A percentile compares a stretch with the other conserved stretches of the same genome.
Evolutionary conservation across 1,139 yeast genomes (phyloP).

Genomic region (Geotrichum carabidarum): DNA sequence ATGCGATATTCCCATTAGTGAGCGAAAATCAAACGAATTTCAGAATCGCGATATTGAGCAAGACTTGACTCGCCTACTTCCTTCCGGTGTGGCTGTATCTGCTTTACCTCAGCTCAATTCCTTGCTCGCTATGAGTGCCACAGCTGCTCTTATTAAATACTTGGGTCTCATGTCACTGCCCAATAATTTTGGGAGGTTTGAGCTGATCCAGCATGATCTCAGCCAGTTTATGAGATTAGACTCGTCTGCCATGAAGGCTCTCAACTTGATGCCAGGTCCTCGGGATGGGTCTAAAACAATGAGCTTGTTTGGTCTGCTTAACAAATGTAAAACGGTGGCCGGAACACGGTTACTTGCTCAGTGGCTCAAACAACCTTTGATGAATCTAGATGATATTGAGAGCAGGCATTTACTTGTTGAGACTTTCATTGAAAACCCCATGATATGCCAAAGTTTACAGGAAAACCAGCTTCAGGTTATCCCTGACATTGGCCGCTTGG

Average conservation of each 20-base stretch:
- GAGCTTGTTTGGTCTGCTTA: conserved; percentile 75
- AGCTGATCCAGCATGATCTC: conserved; percentile 62
- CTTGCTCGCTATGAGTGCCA: conserved; percentile 48
- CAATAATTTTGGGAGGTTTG: conserved; percentile 46
- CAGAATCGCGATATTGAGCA: conserved; percentile 60
- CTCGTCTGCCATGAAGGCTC: conserved; percentile 80
- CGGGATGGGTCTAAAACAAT: conserved; percentile 49
- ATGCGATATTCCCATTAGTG: conserved; percentile 68
- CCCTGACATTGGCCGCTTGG: conserved; percentile 75
- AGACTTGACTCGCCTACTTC: conserved; percentile 63
- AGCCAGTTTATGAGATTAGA: conserved; percentile 82
- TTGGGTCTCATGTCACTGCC: conserved; percentile 56
- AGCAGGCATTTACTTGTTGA: conserved; percentile 72
- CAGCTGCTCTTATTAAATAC: conserved; percentile 59
- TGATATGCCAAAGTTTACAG: conserved; percentile 60
- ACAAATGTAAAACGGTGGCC: conserved; percentile 79
- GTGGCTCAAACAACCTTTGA: conserved; percentile 93
- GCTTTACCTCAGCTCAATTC: conserved; percentile 55
- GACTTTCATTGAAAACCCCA: conserved; percentile 57
- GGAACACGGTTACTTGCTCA: conserved; percentile 83
- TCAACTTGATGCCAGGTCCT: conserved; percentile 72
- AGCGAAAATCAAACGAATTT: conserved; percentile 54
- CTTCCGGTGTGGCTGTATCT: conserved; percentile 46
- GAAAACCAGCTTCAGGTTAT: conserved; percentile 64
- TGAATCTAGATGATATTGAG: conserved; percentile 53